Conservation (phyloP, 202 grass and related monocot species). For the Setaria italica region DNA sequence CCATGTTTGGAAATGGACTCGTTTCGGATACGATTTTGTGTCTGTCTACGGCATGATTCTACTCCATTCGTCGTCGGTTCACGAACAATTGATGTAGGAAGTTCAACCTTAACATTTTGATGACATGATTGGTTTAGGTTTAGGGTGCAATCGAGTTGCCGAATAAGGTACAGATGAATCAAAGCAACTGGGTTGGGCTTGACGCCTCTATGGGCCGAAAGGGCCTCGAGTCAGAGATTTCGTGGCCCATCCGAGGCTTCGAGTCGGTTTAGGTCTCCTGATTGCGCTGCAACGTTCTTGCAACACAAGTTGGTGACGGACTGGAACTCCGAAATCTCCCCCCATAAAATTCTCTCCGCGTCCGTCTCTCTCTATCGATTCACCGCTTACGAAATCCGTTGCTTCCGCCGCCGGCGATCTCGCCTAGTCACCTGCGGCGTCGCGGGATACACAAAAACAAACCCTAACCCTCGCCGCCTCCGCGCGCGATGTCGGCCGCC, state of each 20-base stretch:
- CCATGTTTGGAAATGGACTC: constrained; percentile 13
- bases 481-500: constrained; percentile 6
- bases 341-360: not conserved
- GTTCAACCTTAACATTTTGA: no score
- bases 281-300: not conserved
- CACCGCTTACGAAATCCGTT: not conserved
- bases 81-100: no score
- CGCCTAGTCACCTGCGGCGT: not conserved
- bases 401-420: not conserved
- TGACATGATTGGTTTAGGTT: no score
- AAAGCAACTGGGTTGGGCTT: not conserved
- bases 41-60: not conserved
- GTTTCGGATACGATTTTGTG: not conserved
- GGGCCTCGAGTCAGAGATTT: not conserved
- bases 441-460: no score
- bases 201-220: not conserved
- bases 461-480: not conserved
- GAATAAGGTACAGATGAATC: no score
- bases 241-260: not conserved
- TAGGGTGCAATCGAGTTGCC: no score
- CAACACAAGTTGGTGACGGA: not conserved
- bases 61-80: no score
- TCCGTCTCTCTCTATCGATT: not conserved
- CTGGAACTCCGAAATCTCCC: not conserved
- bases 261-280: not conserved